phyloP scores from a whole-genome alignment of 345 rosid genomes.

The Melaleuca alternifolia region DNA sequence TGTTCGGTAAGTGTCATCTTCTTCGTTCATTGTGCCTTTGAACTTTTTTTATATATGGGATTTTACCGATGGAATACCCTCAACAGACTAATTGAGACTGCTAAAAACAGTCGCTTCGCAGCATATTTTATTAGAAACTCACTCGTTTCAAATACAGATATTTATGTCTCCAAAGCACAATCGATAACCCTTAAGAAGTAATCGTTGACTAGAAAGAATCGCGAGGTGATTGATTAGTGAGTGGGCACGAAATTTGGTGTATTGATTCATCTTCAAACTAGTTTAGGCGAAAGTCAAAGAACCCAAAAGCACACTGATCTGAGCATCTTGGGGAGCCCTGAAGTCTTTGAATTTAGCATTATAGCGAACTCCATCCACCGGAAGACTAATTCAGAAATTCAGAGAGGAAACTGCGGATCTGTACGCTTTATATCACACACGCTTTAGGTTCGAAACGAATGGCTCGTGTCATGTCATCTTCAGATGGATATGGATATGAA shows the following conservation, averaged over 20 bases:
- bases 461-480: fast-evolving
- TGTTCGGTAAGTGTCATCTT: constrained; percentile 5
- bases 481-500: neutral
- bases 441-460: neutral
- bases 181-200: neutral
- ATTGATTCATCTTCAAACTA: neutral
- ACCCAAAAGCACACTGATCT: neutral
- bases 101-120: neutral
- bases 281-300: neutral
- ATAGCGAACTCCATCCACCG: neutral
- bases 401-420: neutral
- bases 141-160: too few relatives aligned
- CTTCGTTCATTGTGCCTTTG: neutral
- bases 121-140: neutral
- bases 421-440: neutral
- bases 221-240: neutral
- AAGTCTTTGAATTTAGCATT: neutral
- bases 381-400: neutral
- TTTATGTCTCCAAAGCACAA: too few relatives aligned
- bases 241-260: neutral
- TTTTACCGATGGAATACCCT: neutral
- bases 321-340: neutral
- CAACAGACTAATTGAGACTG: neutral
- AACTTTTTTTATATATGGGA: neutral
- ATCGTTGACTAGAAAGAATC: neutral